A percentile compares a stretch with the other conserved stretches of the same genome.
phyloP scores from a whole-genome alignment of 768 basidiomycete genomes.

The Amanita polypyramis region DNA sequence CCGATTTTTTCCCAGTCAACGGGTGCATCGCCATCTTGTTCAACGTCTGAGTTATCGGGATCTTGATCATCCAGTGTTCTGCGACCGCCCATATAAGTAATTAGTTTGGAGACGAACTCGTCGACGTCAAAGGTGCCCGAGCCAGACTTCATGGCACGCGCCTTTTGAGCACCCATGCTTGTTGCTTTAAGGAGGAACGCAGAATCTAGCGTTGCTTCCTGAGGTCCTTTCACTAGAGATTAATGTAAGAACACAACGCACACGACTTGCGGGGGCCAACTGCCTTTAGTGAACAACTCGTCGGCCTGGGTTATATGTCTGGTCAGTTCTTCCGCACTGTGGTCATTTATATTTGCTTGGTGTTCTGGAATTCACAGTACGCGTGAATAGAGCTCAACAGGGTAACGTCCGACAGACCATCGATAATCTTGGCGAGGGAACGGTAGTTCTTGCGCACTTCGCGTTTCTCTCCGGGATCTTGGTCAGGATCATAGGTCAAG shows the following conservation, averaged over 20 bases:
- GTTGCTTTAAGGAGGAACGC: conserved; percentile 68
- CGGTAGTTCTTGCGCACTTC: conserved; percentile 67
- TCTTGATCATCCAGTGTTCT: conserved; percentile 31
- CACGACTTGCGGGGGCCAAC: neutral
- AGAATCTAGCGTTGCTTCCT: conserved; percentile 88
- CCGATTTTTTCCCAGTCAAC: conserved; percentile 86
- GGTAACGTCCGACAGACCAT: conserved; percentile 35
- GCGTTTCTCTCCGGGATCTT: conserved; percentile 74
- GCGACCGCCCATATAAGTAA: conserved; percentile 68
- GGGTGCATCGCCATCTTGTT: conserved; percentile 30
- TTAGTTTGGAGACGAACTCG: conserved; percentile 73
- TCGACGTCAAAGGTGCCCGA: conserved; percentile 86
- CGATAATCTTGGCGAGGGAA: conserved; percentile 46
- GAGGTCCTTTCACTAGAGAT: conserved; percentile 58
- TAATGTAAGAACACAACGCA: neutral
- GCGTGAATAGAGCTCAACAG: neutral
- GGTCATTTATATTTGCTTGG: conserved; percentile 43
- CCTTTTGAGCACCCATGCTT: conserved; percentile 73
- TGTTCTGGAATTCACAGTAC: conserved; percentile 22
- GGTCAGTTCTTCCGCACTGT: conserved; percentile 44
- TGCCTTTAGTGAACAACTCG: conserved; percentile 43
- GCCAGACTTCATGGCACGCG: conserved; percentile 85
- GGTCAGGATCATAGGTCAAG: conserved; percentile 70
- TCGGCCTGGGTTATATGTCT: conserved; percentile 49
- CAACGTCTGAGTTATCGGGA: conserved; percentile 42